A percentile compares a stretch with the other conserved stretches of the same genome.
Conservation (phyloP, 371 early-diverging fungal genomes). For the Actinomortierella wolfii region DNA sequence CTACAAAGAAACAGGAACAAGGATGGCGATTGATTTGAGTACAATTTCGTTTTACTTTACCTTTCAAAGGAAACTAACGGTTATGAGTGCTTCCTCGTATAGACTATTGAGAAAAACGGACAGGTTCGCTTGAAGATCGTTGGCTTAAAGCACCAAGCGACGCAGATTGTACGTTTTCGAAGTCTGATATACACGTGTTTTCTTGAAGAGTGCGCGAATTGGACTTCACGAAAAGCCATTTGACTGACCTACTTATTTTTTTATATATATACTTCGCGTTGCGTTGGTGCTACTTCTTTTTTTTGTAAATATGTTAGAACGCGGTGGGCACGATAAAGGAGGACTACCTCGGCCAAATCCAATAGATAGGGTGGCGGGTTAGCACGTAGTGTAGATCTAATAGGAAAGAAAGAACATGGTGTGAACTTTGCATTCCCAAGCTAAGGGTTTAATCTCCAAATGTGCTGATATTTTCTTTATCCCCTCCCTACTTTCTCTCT, state of each 20-base stretch:
- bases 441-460: slow-evolving; percentile 1
- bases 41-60: slow-evolving; percentile 1
- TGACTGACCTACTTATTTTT: no score
- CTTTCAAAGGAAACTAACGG: not conserved
- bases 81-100: slow-evolving; percentile 11
- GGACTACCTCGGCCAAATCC: no score
- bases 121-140: slow-evolving; percentile 93
- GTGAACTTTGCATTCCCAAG: no score
- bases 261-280: no score
- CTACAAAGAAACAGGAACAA: no score
- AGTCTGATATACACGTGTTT: no score
- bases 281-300: not conserved
- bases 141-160: slow-evolving; percentile 93
- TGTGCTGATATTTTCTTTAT: not conserved
- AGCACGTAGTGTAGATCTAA: slow-evolving; percentile 4
- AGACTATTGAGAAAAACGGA: slow-evolving; percentile 87
- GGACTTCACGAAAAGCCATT: no score
- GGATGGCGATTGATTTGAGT: not conserved
- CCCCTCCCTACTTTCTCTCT: not conserved
- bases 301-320: not conserved
- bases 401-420: no score
- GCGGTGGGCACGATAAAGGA: no score
- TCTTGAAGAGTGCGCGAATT: no score
- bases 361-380: no score
- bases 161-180: slow-evolving; percentile 87